Evolutionary conservation across 495 filamentous ascomycete species (phyloP).

Genomic region (Cercophora samala): DNA sequence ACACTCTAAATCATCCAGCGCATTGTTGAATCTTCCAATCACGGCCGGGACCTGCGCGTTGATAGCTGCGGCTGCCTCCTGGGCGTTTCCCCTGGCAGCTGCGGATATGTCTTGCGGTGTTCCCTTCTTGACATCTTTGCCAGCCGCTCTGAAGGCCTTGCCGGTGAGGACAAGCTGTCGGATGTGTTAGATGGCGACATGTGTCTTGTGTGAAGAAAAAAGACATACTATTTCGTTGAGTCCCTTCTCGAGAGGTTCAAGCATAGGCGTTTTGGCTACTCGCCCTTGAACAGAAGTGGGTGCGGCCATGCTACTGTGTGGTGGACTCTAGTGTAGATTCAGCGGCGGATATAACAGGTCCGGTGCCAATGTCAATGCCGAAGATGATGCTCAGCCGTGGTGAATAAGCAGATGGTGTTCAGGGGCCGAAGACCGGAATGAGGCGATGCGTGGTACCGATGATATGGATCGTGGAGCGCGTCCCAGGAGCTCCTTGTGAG

Average conservation of each 20-base stretch:
- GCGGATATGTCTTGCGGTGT: slow-evolving; percentile 25
- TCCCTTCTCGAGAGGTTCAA: slow-evolving; percentile 14
- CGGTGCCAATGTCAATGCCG: neutral
- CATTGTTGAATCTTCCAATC: slow-evolving; percentile 45
- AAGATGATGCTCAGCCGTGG: neutral
- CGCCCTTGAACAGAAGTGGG: neutral
- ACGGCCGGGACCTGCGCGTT: slow-evolving; percentile 38
- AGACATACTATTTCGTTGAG: slow-evolving; percentile 48
- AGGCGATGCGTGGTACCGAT: neutral
- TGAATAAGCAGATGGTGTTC: neutral
- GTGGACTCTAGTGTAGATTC: too few species aligned
- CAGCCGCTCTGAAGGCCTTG: slow-evolving; percentile 43
- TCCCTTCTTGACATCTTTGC: slow-evolving; percentile 39
- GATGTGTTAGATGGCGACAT: neutral
- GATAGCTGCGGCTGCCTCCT: slow-evolving; percentile 30
- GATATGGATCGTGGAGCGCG: slow-evolving; percentile 2
- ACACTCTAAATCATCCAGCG: slow-evolving; percentile 49
- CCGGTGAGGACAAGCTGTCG: slow-evolving; percentile 47
- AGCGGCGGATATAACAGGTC: too few species aligned
- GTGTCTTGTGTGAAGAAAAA: neutral
- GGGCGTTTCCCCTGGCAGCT: slow-evolving; percentile 29
- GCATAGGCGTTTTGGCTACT: slow-evolving; percentile 27
- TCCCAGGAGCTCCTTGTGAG: neutral
- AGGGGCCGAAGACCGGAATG: neutral
- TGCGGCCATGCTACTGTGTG: slow-evolving; percentile 33